Evolutionary conservation across 2,329 filamentous ascomycete species (phyloP), one percentile per base, ranked within the genome.

Genomic region (Ophioceras dolichostomum): DNA sequence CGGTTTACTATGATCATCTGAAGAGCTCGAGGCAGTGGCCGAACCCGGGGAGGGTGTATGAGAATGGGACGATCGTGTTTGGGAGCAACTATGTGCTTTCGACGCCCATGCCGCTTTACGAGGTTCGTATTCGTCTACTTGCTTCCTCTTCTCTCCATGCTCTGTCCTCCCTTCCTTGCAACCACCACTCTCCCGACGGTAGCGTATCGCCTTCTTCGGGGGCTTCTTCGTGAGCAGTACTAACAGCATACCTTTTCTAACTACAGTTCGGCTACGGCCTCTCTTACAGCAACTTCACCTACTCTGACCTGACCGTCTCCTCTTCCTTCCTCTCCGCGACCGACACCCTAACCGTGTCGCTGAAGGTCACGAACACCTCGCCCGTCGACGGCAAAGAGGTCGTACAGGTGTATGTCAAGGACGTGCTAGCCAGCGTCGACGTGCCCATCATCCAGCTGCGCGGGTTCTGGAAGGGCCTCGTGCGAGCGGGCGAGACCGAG

Each of bases 1-100:
- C 81, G 0, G 65, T 79, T 36, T 83, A 78, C 61, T 85, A 85
- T 52, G 78, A 85, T 50, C 78, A 81, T 53, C 60, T 80, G 32
- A 83, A 83, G 57, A 79, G 75, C 0, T 79, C 70, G 0, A 69
- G 79, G 4, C 53, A 57, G 13, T 61, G 52, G 17, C 63, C 65
- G 6, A 67, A 75, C 29, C 63, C 72, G 0, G 78, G 79, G 0
- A 55, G 57, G 1, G 56, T 65, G 1, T 60, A 68, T 38, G 53
- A 60, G 2, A 76, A 83, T 41, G 76, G 76, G 2, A 76, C 71
- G 0, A 53, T 83, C 34, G 57, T 66, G 3, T 83, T 82, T 45
- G 77, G 77, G 1, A 71, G 68, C 48, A 71, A 72, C 47, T 83
- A 83, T 48, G 76, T 80, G 8, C 62, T 83, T 13, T 64, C 68